Evolutionary conservation across 208 protist species (phyloP).

Genomic region (Phytomonas francai): DNA sequence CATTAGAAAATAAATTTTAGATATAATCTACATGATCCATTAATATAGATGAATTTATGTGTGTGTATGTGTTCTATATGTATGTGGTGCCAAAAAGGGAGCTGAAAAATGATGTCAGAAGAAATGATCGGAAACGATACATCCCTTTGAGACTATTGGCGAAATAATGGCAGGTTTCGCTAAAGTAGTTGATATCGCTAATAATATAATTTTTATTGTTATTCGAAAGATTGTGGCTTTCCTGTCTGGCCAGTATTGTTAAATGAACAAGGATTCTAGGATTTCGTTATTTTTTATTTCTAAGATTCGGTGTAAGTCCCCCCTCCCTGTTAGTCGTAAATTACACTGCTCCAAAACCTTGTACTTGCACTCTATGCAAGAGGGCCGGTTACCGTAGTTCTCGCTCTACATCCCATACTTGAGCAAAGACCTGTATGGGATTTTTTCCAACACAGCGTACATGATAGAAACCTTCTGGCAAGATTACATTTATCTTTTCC

Average conservation of each 20-base stretch:
- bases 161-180: background rate
- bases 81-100: background rate
- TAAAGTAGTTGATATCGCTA: background rate
- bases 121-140: background rate
- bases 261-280: background rate
- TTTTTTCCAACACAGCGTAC: constrained; percentile 39
- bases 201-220: background rate
- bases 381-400: constrained; percentile 31
- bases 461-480: constrained; percentile 60
- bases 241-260: background rate
- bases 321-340: background rate
- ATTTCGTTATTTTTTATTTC: background rate
- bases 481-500: constrained; percentile 35
- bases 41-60: background rate
- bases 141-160: background rate
- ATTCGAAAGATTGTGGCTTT: background rate
- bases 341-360: background rate
- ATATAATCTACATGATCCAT: background rate
- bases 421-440: constrained; percentile 62
- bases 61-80: background rate
- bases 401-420: constrained; percentile 74
- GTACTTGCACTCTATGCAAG: background rate
- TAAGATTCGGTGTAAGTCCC: background rate
- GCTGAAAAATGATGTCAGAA: background rate
- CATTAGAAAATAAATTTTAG: background rate